Conservation (phyloP, 768 basidiomycete genomes). For the Holtermanniella nyarrowii region DNA sequence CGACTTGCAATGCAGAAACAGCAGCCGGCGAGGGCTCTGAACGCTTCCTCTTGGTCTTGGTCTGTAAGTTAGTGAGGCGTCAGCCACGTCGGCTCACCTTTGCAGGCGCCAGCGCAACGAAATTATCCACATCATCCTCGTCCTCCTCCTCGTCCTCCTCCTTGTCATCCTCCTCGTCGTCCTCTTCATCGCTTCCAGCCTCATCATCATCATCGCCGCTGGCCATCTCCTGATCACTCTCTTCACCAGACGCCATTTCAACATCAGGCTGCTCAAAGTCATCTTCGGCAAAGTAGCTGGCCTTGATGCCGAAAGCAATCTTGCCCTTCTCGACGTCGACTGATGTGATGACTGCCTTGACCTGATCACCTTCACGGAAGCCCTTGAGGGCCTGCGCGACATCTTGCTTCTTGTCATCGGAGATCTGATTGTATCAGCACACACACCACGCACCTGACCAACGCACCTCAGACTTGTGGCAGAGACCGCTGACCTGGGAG, state of each 20-base stretch:
- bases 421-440: conserved; percentile 50
- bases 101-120: too few species aligned
- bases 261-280: conserved; percentile 44
- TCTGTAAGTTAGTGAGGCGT: too few species aligned
- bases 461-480: conserved; percentile 81
- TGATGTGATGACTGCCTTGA: conserved; percentile 64
- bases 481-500: conserved; percentile 75
- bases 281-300: conserved; percentile 67
- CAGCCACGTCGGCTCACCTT: too few species aligned
- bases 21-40: conserved; percentile 8
- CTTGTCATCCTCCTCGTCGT: conserved; percentile 17
- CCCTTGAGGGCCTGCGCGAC: conserved; percentile 62
- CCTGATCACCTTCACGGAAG: conserved; percentile 77
- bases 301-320: conserved; percentile 71
- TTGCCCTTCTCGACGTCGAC: conserved; percentile 70
- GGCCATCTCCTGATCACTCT: conserved; percentile 36
- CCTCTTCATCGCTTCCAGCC: conserved; percentile 22
- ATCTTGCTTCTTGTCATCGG: conserved; percentile 76
- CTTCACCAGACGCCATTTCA: conserved; percentile 20
- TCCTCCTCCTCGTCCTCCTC: conserved; percentile 34
- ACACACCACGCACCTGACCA: background rate
- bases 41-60: conserved; percentile 5
- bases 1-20: conserved; percentile 16
- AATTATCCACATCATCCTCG: conserved; percentile 18
- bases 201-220: conserved; percentile 20